Evolutionary conservation across 1,284 basidiomycete species (phyloP), one percentile per base, ranked within the genome.

Genomic region (Hemileia vastatrix): DNA sequence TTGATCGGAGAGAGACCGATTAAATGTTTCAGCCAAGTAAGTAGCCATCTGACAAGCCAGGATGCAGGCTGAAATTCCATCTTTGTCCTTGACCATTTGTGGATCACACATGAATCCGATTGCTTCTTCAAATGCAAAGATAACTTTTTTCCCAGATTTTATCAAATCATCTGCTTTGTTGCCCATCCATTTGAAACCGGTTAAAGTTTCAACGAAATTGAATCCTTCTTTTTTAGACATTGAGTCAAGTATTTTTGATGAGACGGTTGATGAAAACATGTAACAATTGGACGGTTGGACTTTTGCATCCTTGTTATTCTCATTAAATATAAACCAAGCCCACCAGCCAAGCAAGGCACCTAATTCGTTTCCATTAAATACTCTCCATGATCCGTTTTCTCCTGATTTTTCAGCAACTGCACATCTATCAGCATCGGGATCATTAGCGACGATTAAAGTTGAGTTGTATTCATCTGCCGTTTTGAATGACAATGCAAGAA

Each of bases 101-200:
- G 81, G 77, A 11, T 86, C 86, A 72, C 88, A 84, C 87, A 90
- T 89, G 71, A 82, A 91, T 1, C 88, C 72, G 19, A 91, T 90
- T 0, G 89, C 89, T 75, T 91, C 88, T 74, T 91, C 88, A 68
- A 91, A 91, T 6, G 85, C 87, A 72, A 90, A 90, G 0, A 82
- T 82, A 6, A 88, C 86, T 24, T 84, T 81, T 69, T 81, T 87
- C 0, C 87, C 88, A 52, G 83, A 76, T 47, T 77, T 71, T 18
- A 81, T 83, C 11, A 90, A 79, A 51, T 80, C 77, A 23, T 87
- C 76, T 1, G 85, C 86, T 3, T 83, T 84, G 71, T 91, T 91
- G 8, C 88, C 88, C 54, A 91, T 61, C 63, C 48, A 68, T 68
- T 74, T 74, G 66, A 74, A 74, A 15, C 88, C 88, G 32, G 88